A percentile compares a stretch with the other conserved stretches of the same genome.
phyloP scores from a whole-genome alignment of 805 yeast genomes.

The Torulaspora franciscae region DNA sequence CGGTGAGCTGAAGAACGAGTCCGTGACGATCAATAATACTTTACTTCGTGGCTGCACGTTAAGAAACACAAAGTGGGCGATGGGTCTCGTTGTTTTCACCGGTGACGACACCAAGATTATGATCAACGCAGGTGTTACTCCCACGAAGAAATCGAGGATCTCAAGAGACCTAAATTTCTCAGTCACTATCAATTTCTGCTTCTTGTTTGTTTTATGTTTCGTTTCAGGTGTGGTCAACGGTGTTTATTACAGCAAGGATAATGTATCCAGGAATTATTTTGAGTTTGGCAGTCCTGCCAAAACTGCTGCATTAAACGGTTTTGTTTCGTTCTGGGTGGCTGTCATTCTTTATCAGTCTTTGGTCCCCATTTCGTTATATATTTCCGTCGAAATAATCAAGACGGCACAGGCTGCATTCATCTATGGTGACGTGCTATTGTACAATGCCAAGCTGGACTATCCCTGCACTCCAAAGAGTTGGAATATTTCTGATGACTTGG shows the following conservation, averaged over 20 bases:
- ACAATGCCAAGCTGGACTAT: constrained; percentile 62
- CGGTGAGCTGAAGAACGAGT: constrained; percentile 43
- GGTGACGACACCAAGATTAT: constrained; percentile 78
- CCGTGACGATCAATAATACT: constrained; percentile 64
- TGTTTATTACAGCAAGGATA: constrained; percentile 45
- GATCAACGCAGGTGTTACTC: constrained; percentile 76
- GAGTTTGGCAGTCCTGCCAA: constrained; percentile 70
- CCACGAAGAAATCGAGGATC: constrained; percentile 70
- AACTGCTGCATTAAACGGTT: constrained; percentile 60
- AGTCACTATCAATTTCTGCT: constrained; percentile 59
- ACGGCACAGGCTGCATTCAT: constrained; percentile 79
- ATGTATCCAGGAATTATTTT: constrained; percentile 54
- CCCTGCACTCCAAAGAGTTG: constrained; percentile 83
- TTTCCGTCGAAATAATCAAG: constrained; percentile 76
- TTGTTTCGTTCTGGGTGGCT: constrained; percentile 69
- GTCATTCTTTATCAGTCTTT: constrained; percentile 70
- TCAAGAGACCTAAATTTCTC: constrained; percentile 67
- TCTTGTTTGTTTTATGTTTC: constrained; percentile 63
- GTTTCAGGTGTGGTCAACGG: constrained; percentile 70
- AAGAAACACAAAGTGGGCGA: constrained; percentile 78
- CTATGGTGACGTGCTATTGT: constrained; percentile 68
- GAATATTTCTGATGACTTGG: constrained; percentile 81
- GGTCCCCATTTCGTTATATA: constrained; percentile 79
- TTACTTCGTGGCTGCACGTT: constrained; percentile 71
- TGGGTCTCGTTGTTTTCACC: constrained; percentile 71